phyloP scores from a whole-genome alignment of 2,329 filamentous ascomycete species.

The Phoma sp. region DNA sequence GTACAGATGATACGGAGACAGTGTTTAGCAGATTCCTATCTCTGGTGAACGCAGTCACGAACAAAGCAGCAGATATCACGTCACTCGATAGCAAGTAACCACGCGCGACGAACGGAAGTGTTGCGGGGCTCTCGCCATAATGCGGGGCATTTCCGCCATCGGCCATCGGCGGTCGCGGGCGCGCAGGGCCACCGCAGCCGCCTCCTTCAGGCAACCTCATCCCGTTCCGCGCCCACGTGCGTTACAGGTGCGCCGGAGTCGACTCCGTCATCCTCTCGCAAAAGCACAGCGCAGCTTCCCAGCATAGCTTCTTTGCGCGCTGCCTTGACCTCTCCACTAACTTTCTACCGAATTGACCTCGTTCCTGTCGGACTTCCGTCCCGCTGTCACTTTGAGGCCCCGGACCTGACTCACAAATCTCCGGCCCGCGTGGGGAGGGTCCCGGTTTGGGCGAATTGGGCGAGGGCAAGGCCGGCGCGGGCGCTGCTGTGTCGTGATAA shows the following conservation, averaged over 20 bases:
- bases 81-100: background rate
- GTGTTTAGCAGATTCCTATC: too few relatives aligned
- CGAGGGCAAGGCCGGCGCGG: background rate
- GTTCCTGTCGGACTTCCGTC: background rate
- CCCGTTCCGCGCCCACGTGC: too few relatives aligned
- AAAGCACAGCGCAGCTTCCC: background rate
- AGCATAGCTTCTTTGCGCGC: background rate
- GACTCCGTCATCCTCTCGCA: background rate
- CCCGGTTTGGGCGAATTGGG: too few relatives aligned
- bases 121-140: constrained; percentile 3
- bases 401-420: constrained; percentile 7
- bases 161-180: background rate
- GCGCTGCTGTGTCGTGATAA: background rate
- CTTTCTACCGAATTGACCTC: too few relatives aligned
- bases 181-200: background rate
- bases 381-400: background rate
- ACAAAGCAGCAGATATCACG: background rate
- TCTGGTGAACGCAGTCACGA: too few relatives aligned
- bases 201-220: background rate
- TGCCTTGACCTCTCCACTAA: too few relatives aligned
- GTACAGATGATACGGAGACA: too few relatives aligned
- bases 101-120: too few relatives aligned
- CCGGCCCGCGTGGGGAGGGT: background rate
- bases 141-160: constrained; percentile 7
- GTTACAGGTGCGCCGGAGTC: background rate